These are phyloP conservation scores for Eucalyptus regnans DNA, from an alignment of 345 rosid genomes.

Conservation along the genomic window DNA sequence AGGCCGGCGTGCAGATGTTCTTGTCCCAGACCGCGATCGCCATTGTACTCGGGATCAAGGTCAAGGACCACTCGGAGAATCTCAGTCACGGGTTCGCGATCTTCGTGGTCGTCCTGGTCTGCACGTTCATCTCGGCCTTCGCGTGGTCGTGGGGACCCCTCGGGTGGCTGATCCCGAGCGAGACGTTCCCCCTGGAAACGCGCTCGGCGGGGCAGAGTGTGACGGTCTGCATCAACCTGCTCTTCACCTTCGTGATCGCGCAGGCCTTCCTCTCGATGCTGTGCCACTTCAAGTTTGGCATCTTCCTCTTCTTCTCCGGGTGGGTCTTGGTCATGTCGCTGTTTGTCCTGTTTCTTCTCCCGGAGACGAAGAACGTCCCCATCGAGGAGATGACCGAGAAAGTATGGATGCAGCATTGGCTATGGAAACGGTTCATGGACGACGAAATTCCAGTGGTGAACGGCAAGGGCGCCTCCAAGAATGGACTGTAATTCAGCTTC, in stretches of 20 bases:
- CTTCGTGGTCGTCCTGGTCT: conserved; percentile 65
- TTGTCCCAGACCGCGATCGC: conserved; percentile 67
- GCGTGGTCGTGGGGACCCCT: conserved; percentile 99
- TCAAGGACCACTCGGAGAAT: conserved; percentile 43
- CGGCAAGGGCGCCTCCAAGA: conserved; percentile 1
- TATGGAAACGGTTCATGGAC: conserved; percentile 80
- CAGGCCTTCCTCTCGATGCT: conserved; percentile 97
- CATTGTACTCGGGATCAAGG: conserved; percentile 64
- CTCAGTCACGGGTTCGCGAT: conserved; percentile 33
- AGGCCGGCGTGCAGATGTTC: conserved; percentile 92
- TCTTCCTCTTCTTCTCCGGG: conserved; percentile 79
- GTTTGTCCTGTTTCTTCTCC: conserved; percentile 62
- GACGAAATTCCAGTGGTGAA: neutral
- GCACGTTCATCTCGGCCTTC: conserved; percentile 80
- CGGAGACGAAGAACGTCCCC: conserved; percentile 89
- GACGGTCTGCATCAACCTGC: conserved; percentile 77
- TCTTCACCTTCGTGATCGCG: conserved; percentile 87
- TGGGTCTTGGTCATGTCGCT: conserved; percentile 86
- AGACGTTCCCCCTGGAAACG: conserved; percentile 84
- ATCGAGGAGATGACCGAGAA: conserved; percentile 95
- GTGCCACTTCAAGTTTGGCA: conserved; percentile 84
- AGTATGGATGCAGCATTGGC: conserved; percentile 95
- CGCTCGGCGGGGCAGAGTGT: conserved; percentile 95
- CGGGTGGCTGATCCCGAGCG: conserved; percentile 94
- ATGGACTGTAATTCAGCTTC: conserved; percentile 36